phyloP scores from a whole-genome alignment of 2,329 filamentous ascomycete genomes.

The Septoria linicola region DNA sequence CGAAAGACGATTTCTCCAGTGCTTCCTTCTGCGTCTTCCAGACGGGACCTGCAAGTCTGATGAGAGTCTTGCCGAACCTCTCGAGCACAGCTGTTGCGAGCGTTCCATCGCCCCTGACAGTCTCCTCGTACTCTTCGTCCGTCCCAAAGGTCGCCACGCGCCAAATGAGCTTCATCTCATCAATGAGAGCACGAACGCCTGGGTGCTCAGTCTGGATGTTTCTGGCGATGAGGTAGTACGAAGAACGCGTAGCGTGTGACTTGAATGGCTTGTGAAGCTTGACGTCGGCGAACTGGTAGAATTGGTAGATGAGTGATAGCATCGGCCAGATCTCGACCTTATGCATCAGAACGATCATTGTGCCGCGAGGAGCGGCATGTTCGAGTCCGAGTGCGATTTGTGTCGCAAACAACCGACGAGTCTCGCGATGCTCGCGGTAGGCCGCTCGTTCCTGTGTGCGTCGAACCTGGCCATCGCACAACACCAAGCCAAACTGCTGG shows the following conservation, averaged over 20 bases:
- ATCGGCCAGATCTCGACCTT: background rate
- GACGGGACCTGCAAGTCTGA: background rate
- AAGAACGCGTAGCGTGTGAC: background rate
- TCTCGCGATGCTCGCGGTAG: background rate
- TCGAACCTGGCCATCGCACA: background rate
- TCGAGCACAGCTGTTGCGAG: background rate
- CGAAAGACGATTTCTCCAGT: background rate
- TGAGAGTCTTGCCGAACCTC: background rate
- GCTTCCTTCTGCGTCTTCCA: background rate
- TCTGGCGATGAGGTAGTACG: background rate
- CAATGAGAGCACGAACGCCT: background rate
- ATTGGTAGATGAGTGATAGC: background rate
- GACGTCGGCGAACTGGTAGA: background rate
- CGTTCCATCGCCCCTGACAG: background rate
- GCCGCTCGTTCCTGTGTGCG: background rate
- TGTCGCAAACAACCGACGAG: background rate
- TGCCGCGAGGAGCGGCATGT: background rate
- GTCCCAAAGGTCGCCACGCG: background rate
- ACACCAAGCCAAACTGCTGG: background rate
- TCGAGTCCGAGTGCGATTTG: background rate
- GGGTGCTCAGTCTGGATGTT: background rate
- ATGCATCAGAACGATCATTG: background rate
- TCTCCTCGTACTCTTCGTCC: background rate
- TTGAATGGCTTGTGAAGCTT: background rate
- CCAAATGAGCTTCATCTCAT: background rate